Conservation (phyloP, 805 yeast species). For the Yamadazyma laniorum region DNA sequence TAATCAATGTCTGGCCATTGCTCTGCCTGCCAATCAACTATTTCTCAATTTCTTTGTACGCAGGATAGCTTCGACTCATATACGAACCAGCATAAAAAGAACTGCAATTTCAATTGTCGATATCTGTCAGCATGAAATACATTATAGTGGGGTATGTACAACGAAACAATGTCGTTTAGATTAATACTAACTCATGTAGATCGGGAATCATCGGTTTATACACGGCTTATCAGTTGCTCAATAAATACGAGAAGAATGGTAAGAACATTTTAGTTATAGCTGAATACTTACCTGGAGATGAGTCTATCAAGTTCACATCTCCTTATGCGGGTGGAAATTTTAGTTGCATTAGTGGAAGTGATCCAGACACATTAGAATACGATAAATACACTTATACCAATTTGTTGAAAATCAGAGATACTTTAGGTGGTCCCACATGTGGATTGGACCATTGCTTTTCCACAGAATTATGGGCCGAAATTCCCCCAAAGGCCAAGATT, state of each 20-base stretch:
- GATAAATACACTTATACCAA: slow-evolving; percentile 59
- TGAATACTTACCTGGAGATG: slow-evolving; percentile 75
- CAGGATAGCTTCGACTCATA: no score
- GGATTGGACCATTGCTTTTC: slow-evolving; percentile 58
- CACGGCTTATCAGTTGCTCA: slow-evolving; percentile 51
- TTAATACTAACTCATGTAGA: slow-evolving; percentile 21
- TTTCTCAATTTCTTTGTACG: no score
- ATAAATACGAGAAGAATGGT: slow-evolving; percentile 30
- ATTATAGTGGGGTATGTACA: background rate
- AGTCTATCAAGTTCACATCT: slow-evolving; percentile 68
- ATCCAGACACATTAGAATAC: slow-evolving; percentile 38
- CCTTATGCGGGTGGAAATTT: slow-evolving; percentile 66
- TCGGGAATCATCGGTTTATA: slow-evolving; percentile 69
- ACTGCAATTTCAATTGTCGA: background rate
- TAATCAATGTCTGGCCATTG: no score
- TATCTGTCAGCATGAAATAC: no score
- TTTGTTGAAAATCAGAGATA: slow-evolving; percentile 40
- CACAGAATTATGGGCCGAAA: slow-evolving; percentile 57
- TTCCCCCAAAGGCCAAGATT: slow-evolving; percentile 47
- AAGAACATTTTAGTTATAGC: slow-evolving; percentile 56
- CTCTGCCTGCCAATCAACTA: no score
- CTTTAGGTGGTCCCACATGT: slow-evolving; percentile 49
- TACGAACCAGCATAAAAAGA: background rate
- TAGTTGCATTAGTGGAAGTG: slow-evolving; percentile 55
- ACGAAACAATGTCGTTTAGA: background rate